Evolutionary conservation across 345 rosid genomes (phyloP).

Genomic region (Rhizophora apiculata): DNA sequence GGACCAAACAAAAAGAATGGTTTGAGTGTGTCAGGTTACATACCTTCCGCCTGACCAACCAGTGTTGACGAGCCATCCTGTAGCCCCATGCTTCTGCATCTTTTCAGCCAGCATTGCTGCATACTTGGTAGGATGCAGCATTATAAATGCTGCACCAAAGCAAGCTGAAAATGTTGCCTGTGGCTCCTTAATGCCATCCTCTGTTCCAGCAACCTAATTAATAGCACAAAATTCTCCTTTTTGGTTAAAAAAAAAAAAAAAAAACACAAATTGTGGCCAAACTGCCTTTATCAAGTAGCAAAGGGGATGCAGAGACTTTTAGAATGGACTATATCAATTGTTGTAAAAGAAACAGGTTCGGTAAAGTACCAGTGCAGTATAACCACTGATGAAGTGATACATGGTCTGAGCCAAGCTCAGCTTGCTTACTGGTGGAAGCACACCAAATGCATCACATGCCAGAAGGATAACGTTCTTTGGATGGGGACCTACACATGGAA

Average conservation of each 20-base stretch:
- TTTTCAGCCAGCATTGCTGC: constrained; percentile 37
- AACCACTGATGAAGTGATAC: constrained; percentile 37
- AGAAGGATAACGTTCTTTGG: constrained; percentile 33
- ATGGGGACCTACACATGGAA: constrained; percentile 33
- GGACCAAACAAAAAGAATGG: neutral
- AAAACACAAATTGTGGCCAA: no score
- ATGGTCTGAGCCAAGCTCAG: constrained; percentile 34
- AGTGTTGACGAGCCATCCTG: constrained; percentile 36
- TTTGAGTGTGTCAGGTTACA: neutral
- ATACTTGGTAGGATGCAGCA: constrained; percentile 36
- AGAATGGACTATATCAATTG: neutral
- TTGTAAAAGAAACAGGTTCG: neutral
- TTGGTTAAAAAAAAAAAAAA: no score
- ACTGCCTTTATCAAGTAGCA: no score
- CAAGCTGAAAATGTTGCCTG: constrained; percentile 35
- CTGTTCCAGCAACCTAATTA: constrained; percentile 27
- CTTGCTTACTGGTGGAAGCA: constrained; percentile 40
- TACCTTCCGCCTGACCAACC: constrained; percentile 36
- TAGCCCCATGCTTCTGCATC: constrained; percentile 33
- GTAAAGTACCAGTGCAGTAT: constrained; percentile 30
- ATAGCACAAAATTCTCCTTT: neutral
- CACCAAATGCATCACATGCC: constrained; percentile 37
- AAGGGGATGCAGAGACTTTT: no score
- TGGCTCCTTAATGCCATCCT: constrained; percentile 34
- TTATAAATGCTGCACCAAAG: constrained; percentile 35